phyloP scores from a whole-genome alignment of 2,329 filamentous ascomycete genomes.

The Daldinia sp. region DNA sequence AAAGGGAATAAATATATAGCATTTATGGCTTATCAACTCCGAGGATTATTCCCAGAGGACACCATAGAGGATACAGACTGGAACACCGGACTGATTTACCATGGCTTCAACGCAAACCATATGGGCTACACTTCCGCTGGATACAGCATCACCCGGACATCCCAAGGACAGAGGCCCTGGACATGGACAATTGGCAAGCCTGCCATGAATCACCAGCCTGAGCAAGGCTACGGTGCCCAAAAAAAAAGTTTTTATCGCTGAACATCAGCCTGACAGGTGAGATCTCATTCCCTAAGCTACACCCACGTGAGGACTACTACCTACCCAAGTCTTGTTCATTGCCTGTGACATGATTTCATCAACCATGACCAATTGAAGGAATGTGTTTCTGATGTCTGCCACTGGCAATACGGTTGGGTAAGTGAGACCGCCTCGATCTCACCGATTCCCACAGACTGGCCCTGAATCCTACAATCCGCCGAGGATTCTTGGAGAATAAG shows the following conservation, averaged over 20 bases:
- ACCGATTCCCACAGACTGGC: conserved; percentile 25
- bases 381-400: conserved; percentile 1
- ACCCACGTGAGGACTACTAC: conserved; percentile 15
- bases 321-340: conserved; percentile 7
- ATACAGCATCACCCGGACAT: conserved; percentile 17
- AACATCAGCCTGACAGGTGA: conserved; percentile 28
- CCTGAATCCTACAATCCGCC: neutral
- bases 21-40: conserved; percentile 10
- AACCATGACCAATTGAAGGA: conserved; percentile 5
- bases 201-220: conserved; percentile 32
- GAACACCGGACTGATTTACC: conserved; percentile 19
- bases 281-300: conserved; percentile 26
- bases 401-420: conserved; percentile 10
- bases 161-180: conserved; percentile 2
- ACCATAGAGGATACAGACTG: conserved; percentile 20
- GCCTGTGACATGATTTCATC: conserved; percentile 24
- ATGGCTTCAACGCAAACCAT: conserved; percentile 16
- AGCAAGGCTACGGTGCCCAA: conserved; percentile 15
- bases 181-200: conserved; percentile 29
- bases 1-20: neutral
- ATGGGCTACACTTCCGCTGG: conserved; percentile 19
- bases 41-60: conserved; percentile 17
- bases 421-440: conserved; percentile 18
- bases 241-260: conserved; percentile 20
- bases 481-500: neutral